phyloP scores from a whole-genome alignment of 345 rosid species.

The Brassica carinata region DNA sequence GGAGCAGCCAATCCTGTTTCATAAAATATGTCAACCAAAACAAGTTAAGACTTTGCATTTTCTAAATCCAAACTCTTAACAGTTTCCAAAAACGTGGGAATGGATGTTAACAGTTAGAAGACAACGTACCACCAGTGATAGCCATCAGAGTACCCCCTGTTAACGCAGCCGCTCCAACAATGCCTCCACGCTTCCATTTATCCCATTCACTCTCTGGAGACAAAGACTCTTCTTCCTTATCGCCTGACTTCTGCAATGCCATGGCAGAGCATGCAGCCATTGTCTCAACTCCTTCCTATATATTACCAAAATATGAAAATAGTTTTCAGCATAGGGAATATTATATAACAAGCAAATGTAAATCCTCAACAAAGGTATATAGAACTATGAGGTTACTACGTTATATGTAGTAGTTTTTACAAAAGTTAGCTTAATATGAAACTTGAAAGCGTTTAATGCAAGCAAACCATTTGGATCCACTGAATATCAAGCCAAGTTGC shows the following conservation, averaged over 20 bases:
- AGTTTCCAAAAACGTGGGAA: neutral
- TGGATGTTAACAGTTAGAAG: neutral
- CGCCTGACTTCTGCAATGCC: slow-evolving; percentile 71
- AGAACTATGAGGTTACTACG: neutral
- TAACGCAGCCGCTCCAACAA: slow-evolving; percentile 93
- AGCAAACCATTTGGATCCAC: slow-evolving; percentile 82
- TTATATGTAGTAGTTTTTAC: neutral
- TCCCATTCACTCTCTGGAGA: slow-evolving; percentile 61
- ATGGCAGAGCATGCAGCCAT: slow-evolving; percentile 92
- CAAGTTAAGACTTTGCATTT: neutral
- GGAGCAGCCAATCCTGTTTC: slow-evolving; percentile 94
- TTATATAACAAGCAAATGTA: neutral
- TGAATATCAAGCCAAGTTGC: slow-evolving; percentile 82
- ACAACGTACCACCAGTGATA: slow-evolving; percentile 78
- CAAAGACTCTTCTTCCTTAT: slow-evolving; percentile 52
- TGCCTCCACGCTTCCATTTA: slow-evolving; percentile 95
- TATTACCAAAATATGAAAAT: neutral
- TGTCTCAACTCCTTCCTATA: slow-evolving; percentile 57
- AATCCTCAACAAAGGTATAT: neutral
- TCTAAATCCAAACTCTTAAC: neutral
- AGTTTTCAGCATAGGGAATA: slow-evolving; percentile 1
- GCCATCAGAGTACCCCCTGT: slow-evolving; percentile 97
- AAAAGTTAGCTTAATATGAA: neutral
- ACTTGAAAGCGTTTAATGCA: neutral
- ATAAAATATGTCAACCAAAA: neutral